Conservation (phyloP, 2,329 filamentous ascomycete species). For the Microdochium trichocladiopsis region DNA sequence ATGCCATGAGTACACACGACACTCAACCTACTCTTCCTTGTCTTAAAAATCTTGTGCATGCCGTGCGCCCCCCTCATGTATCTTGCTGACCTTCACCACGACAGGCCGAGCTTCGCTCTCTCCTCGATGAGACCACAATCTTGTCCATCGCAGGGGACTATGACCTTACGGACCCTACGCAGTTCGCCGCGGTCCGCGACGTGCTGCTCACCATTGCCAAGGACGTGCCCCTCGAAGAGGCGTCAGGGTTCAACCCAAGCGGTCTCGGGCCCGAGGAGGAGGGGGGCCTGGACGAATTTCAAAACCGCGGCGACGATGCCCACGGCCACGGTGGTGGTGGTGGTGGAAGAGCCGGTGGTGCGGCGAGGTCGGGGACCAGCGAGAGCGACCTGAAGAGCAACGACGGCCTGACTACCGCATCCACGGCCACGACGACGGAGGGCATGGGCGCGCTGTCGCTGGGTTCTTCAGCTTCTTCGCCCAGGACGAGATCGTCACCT, state of each 20-base stretch:
- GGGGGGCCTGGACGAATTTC: no score
- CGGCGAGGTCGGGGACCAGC: slow-evolving; percentile 3
- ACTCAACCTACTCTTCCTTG: no score
- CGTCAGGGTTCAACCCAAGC: slow-evolving; percentile 71
- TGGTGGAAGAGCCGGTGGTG: neutral
- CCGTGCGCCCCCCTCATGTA: no score
- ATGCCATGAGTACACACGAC: no score
- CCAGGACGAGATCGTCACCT: no score
- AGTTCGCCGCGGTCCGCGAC: slow-evolving; percentile 47
- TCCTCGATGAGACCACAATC: slow-evolving; percentile 72
- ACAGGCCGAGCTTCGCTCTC: slow-evolving; percentile 65
- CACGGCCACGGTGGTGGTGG: slow-evolving; percentile 3
- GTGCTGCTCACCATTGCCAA: slow-evolving; percentile 60
- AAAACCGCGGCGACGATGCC: slow-evolving; percentile 10
- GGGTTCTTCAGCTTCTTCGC: slow-evolving; percentile 11
- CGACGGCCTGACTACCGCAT: slow-evolving; percentile 14
- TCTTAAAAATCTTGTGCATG: no score
- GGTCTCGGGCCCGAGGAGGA: slow-evolving; percentile 48
- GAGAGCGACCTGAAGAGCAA: slow-evolving; percentile 18
- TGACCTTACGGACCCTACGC: slow-evolving; percentile 46
- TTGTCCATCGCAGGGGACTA: slow-evolving; percentile 71
- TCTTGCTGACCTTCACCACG: neutral
- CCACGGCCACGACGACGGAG: slow-evolving; percentile 15
- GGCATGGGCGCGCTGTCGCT: neutral
- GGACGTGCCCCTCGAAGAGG: slow-evolving; percentile 59